These are phyloP conservation scores for Trichosanthes truncata DNA, from an alignment of 306 rosid species.

Conservation along the genomic window DNA sequence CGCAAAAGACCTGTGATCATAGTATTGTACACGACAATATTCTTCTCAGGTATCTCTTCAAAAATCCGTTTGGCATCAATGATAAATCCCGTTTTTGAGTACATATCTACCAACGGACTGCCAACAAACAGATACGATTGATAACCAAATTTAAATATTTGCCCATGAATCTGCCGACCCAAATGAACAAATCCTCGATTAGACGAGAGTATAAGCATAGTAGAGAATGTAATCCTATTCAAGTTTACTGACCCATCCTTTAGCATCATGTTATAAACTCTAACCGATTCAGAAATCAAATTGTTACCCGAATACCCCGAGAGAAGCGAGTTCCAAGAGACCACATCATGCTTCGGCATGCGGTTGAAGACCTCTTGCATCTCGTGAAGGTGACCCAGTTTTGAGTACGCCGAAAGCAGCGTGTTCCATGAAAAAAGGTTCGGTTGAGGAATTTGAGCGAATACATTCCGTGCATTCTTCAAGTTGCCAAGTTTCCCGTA, in stretches of 20 bases:
- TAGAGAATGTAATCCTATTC: slow-evolving; percentile 55
- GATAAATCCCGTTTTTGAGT: slow-evolving; percentile 47
- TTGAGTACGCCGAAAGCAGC: slow-evolving; percentile 51
- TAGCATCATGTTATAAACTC: slow-evolving; percentile 54
- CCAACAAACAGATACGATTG: slow-evolving; percentile 58
- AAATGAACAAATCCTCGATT: slow-evolving; percentile 32
- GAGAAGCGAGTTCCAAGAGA: slow-evolving; percentile 63
- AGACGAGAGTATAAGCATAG: slow-evolving; percentile 63
- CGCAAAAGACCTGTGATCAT: slow-evolving; percentile 55
- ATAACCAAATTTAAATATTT: slow-evolving; percentile 65
- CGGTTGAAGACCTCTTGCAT: slow-evolving; percentile 42
- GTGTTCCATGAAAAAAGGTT: slow-evolving; percentile 67
- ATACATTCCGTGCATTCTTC: slow-evolving; percentile 46
- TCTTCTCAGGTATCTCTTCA: slow-evolving; percentile 43
- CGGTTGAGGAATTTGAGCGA: slow-evolving; percentile 50
- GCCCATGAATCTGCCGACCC: slow-evolving; percentile 77
- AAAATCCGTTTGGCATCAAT: slow-evolving; percentile 51
- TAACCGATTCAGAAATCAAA: slow-evolving; percentile 33
- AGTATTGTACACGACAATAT: slow-evolving; percentile 68
- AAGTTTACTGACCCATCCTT: slow-evolving; percentile 32
- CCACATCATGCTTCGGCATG: slow-evolving; percentile 52
- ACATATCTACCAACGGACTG: slow-evolving; percentile 82
- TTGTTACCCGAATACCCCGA: slow-evolving; percentile 45
- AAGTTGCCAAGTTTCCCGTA: slow-evolving; percentile 43
- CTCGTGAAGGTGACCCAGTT: slow-evolving; percentile 32